Conservation (phyloP, 202 grass and related monocot genomes). For the Zoysia matrella region DNA sequence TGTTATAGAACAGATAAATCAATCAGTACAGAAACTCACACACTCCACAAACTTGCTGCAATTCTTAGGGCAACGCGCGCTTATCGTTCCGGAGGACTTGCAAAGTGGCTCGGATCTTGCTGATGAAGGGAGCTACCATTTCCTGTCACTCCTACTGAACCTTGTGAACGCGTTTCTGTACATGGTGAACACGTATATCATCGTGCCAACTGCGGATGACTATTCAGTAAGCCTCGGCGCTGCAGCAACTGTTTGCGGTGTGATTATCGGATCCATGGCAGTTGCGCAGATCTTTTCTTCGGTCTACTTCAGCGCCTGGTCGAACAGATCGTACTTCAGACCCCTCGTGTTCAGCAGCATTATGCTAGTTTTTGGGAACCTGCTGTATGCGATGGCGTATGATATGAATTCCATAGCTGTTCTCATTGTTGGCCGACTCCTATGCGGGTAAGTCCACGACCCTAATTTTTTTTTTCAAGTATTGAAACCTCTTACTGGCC, state of each 20-base stretch:
- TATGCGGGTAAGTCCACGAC: conserved; percentile 69
- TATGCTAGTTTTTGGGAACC: conserved; percentile 58
- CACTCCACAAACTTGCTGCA: conserved; percentile 82
- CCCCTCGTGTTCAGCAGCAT: no score
- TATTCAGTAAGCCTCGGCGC: no score
- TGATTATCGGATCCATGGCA: no score
- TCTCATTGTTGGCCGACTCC: conserved; percentile 73
- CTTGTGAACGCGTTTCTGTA: no score
- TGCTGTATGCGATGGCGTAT: conserved; percentile 88
- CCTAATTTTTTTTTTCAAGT: conserved; percentile 2
- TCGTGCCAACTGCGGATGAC: no score
- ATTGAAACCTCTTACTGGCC: no score
- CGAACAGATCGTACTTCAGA: no score
- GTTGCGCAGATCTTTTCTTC: no score
- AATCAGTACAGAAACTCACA: conserved; percentile 84
- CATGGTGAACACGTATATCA: no score
- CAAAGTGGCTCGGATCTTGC: conserved; percentile 56
- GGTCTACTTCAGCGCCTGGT: no score
- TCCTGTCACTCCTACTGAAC: conserved; percentile 6
- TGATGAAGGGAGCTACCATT: conserved; percentile 76
- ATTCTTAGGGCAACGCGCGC: conserved; percentile 85
- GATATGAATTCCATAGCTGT: conserved; percentile 73
- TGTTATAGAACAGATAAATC: conserved; percentile 92
- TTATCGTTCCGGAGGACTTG: conserved; percentile 64
- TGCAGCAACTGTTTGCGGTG: no score